A percentile compares a stretch with the other conserved stretches of the same genome.
These are phyloP conservation scores for Aspergillus tanneri DNA, from an alignment of 2,329 filamentous ascomycete species.

Conservation along the genomic window DNA sequence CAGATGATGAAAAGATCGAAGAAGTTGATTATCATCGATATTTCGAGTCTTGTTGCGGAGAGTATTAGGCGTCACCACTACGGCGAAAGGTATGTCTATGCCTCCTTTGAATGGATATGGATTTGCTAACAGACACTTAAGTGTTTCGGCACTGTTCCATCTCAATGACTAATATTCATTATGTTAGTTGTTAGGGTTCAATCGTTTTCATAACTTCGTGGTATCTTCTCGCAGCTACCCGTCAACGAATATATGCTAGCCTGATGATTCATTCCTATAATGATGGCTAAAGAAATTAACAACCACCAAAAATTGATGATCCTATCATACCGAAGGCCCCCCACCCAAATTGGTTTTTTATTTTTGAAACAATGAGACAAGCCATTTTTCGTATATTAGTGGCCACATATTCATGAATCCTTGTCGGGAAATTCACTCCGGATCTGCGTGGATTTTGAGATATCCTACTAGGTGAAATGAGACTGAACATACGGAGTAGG, in stretches of 20 bases:
- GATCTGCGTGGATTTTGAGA: neutral
- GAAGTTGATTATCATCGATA: slow-evolving; percentile 86
- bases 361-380: neutral
- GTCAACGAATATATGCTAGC: slow-evolving; percentile 8
- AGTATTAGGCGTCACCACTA: slow-evolving; percentile 96
- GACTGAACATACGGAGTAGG: neutral
- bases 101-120: slow-evolving; percentile 22
- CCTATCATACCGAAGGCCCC: slow-evolving; percentile 8
- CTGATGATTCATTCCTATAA: slow-evolving; percentile 21
- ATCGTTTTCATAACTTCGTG: slow-evolving; percentile 1
- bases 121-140: slow-evolving; percentile 30
- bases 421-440: neutral
- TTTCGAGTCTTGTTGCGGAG: slow-evolving; percentile 84
- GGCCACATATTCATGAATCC: neutral
- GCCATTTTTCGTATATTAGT: neutral
- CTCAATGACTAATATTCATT: slow-evolving; percentile 48
- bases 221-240: neutral
- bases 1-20: slow-evolving; percentile 67
- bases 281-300: slow-evolving; percentile 25
- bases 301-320: slow-evolving; percentile 22
- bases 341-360: slow-evolving; percentile 3
- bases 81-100: slow-evolving; percentile 74
- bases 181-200: neutral
- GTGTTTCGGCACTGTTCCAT: slow-evolving; percentile 62
- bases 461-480: neutral